Evolutionary conservation across 257 asterid species (phyloP).

Genomic region (Scutellaria galericulata): DNA sequence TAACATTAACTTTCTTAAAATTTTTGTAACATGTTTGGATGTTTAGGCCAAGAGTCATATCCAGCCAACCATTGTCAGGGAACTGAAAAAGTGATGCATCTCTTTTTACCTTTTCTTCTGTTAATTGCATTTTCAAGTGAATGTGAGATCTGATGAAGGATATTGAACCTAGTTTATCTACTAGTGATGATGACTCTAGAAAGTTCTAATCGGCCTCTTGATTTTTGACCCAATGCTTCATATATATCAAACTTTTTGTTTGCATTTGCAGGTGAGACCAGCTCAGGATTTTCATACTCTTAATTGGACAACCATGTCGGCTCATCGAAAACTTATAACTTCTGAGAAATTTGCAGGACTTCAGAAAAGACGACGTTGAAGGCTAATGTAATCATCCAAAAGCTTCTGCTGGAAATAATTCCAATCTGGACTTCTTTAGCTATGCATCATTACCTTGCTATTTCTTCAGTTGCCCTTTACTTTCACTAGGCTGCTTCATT

Average conservation of each 20-base stretch:
- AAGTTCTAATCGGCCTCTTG: background rate
- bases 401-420: conserved; percentile 10
- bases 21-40: background rate
- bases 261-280: background rate
- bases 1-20: background rate
- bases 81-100: background rate
- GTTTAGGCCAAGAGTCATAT: background rate
- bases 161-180: background rate
- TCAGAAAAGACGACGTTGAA: background rate
- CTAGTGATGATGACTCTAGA: too few species aligned
- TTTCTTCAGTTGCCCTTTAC: background rate
- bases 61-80: background rate
- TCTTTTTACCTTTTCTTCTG: background rate
- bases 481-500: too few species aligned
- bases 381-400: background rate
- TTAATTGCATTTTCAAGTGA: conserved; percentile 1
- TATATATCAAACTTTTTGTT: background rate
- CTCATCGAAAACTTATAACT: background rate
- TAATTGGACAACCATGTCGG: background rate
- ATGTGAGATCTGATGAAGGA: background rate
- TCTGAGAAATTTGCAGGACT: background rate
- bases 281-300: background rate
- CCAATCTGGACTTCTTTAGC: conserved; percentile 7
- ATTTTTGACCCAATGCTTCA: background rate
- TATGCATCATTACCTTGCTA: background rate